Evolutionary conservation across 495 filamentous ascomycete genomes (phyloP).

Genomic region (Trypethelium eluteriae): DNA sequence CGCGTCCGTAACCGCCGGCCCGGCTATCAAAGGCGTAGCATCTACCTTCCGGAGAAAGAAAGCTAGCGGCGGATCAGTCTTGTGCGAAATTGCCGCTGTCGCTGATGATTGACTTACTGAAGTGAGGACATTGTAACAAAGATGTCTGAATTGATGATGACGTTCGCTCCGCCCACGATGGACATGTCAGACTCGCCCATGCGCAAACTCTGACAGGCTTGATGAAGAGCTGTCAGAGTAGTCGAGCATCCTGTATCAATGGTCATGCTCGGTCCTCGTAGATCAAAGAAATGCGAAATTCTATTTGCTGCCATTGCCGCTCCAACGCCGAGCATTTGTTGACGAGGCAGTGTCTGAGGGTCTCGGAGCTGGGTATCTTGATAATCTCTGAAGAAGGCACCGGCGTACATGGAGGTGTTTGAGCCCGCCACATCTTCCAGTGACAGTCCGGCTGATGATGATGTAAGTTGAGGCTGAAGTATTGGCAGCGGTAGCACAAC

Average conservation of each 20-base stretch:
- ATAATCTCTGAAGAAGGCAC: background rate
- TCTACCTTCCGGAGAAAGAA: constrained; percentile 8
- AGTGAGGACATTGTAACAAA: background rate
- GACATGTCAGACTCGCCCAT: constrained; percentile 5
- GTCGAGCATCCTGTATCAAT: constrained; percentile 50
- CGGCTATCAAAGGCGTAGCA: constrained; percentile 15
- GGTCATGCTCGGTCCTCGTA: constrained; percentile 42
- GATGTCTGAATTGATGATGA: background rate
- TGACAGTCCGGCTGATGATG: constrained; percentile 25
- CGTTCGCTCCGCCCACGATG: background rate
- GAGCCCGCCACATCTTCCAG: constrained; percentile 7
- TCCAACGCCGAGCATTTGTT: constrained; percentile 3
- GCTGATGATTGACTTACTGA: background rate
- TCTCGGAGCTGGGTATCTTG: background rate
- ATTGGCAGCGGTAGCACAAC: too few species aligned
- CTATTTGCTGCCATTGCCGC: constrained; percentile 44
- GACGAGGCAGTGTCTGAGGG: background rate
- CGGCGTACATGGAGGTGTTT: background rate
- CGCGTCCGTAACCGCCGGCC: constrained; percentile 36
- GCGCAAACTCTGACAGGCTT: constrained; percentile 2
- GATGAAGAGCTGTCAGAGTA: constrained; percentile 13
- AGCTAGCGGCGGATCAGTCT: too few species aligned
- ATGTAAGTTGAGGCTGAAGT: too few species aligned
- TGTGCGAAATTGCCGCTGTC: too few species aligned
- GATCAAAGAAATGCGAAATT: constrained; percentile 44